Base-by-base conservation (phyloP, 768 basidiomycete genomes). In the Sistotremastrum niveocremeum region DNA sequence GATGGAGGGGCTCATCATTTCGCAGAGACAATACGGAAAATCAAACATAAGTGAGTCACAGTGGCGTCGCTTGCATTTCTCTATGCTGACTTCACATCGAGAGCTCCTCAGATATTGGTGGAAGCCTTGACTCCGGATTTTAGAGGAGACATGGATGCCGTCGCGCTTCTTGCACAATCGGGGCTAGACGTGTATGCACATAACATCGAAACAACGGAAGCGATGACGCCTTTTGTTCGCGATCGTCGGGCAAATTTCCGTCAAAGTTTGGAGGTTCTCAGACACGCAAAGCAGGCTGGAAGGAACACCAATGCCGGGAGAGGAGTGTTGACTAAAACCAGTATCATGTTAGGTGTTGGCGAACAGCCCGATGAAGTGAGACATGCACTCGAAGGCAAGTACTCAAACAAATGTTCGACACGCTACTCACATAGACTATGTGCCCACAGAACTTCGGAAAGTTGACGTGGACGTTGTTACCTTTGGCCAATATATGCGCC, bases 401-500 rank as follows among this genome's bases (percentile, higher is more conserved):
- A 10, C 40, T 44, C 11, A 46, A 36, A n/a, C 33, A 7, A 34
- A 42, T 12, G 34, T 2, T 47, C 30, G 46, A 29, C 11, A 45
- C 28, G 42, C 52, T 20, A 41, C 42, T 32, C 52, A 42, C 43
- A 20, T 20, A 20, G n/a, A 6, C 39, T 48, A 35, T 4, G 7
- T 37, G 10, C 4, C 10, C 44, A 40, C 59, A 98, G 95, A 94
- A 52, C 73, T 98, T 5, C 82, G 94, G 39, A 81, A 80, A 52
- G 69, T 79, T 40, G 74, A 89, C 53, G 93, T 98, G 39, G 94
- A 98, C 57, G 94, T 99, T 5, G 90, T 99, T 31, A 99, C 95
- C 2, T 98, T 99, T 60, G 95, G 95, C 2, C 95, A 99, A 65
- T 99, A 99, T 63, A 98, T 99, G 95, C 84, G 95, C 42, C 95